Evolutionary conservation across 148 eudicot genomes (phyloP).

Genomic region (Rhododendron williamsianum): DNA sequence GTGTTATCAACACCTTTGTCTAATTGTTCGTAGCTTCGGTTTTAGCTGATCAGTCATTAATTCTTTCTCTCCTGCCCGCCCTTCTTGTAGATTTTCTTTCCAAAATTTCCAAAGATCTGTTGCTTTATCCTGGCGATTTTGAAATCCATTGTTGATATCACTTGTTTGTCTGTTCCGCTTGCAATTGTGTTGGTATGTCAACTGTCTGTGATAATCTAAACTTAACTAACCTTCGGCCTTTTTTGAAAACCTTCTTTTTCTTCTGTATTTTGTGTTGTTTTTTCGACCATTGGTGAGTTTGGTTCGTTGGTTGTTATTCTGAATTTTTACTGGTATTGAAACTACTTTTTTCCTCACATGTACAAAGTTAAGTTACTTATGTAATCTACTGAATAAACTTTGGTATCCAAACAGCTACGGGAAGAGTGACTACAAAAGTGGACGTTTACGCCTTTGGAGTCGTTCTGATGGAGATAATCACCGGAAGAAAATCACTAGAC

Average conservation of each 20-base stretch:
- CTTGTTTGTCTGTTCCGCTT: neutral
- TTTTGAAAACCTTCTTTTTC: no score
- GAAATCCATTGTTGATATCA: neutral
- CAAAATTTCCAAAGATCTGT: neutral
- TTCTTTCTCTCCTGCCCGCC: neutral
- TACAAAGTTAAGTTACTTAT: neutral
- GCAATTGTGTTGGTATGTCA: neutral
- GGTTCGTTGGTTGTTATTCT: neutral
- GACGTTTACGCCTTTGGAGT: slow-evolving; percentile 74
- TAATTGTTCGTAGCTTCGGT: neutral
- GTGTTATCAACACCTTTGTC: no score
- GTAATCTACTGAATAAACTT: neutral
- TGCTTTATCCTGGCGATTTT: neutral
- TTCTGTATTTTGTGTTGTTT: neutral
- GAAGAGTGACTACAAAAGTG: slow-evolving; percentile 59
- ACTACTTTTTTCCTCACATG: neutral
- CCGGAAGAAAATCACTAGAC: slow-evolving; percentile 67
- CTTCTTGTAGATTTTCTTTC: neutral
- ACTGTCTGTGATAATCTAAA: neutral
- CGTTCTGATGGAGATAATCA: slow-evolving; percentile 62
- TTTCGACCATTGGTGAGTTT: neutral
- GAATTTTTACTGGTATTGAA: neutral
- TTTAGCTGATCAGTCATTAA: neutral
- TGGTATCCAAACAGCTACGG: slow-evolving; percentile 9
- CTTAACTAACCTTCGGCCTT: neutral